Base-by-base conservation (phyloP, 2,329 filamentous ascomycete species). In the Thelonectria blattea region DNA sequence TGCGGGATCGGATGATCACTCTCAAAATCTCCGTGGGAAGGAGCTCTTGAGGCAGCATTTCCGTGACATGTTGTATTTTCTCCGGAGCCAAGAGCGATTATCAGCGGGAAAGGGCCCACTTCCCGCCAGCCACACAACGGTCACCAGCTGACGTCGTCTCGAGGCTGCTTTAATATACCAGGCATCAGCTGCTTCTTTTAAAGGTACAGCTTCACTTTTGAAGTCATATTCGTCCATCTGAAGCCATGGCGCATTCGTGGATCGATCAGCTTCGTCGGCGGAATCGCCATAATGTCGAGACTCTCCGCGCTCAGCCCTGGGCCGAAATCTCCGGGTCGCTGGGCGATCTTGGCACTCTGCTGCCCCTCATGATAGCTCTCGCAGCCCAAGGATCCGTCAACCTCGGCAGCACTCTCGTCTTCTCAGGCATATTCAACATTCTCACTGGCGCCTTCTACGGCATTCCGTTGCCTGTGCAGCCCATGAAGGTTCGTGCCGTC, bases 381-480 rank as follows among this genome's bases (percentile, higher is more conserved):
- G 88, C 93, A 0, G 78, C 91, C 27, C 90, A 91, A 65, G 82
- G 84, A 34, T 93, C 91, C 9, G 91, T 98, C 69, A 89, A 91
- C 20, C 84, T 98, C 1, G 87, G 91, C 24, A 88, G 89, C 49
- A 97, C 94, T 0, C 84, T 98, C 1, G 86, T 98, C 6, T 95
- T 97, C 73, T 93, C 92, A 0, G 95, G 95, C 1, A 71, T 93
- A 10, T 94, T 90, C 75, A 98, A 98, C 71, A 86, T 97, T 56
- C 71, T 91, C 12, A 97, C 93, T 0, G 95, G 94, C 17, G 72
- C 88, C 2, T 77, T 89, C 32, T 98, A 97, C 71, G 94, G 94
- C 7, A 90, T 98, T 42, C 94, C 94, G 2, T 78, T 97, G 3
- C 93, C 93, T 0, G 93, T 97, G 0, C 93, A 97, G 78, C 93